Evolutionary conservation across 176 grass and related monocot species (phyloP), one percentile per base, ranked within the genome.

Genomic region (Poa pratensis): DNA sequence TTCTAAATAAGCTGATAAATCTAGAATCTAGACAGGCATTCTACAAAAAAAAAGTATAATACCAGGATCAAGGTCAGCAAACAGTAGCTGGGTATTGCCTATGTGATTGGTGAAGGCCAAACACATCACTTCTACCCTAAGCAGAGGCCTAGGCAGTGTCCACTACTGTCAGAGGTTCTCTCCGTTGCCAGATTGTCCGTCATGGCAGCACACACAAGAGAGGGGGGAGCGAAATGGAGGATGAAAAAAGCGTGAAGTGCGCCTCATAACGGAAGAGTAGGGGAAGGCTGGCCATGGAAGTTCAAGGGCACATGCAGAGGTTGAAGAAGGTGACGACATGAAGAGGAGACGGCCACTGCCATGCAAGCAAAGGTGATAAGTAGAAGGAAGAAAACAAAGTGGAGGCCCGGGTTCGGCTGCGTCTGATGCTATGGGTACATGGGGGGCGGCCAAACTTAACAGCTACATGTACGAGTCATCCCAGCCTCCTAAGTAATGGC

Each of bases 11-110:
- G 20, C 35, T 60, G 22, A 74, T 26, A 74, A 69, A 22, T 15
- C 14, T 64, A 64, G 61, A 64, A 28, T 64, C 24, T 7, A 72
- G 5, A 71, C 42, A 82, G 28, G 20, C 40, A 82, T 42, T n/a
- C 15, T 35, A 67, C 19, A 66, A 3, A 82, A 82, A 46, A 70
- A 32, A 37, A 37, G 35, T 37, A 37, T 19, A 17, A 45, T 16
- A 64, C 66, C 32, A 32, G 68, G 22, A 72, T 43, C 23, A 73
- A 72, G 40, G 69, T 8, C 23, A 73, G 23, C 20, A 73, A 73
- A 73, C 22, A 73, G n/a, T 73, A 15, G 69, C n/a, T 48, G 69
- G 42, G 69, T 8, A 14, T 14, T 45, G 23, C 45, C 42, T 46
- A 73, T 62, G 59, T 62, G 59, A 28, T 62, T 28, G 59, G 9